Evolutionary conservation across 1,284 basidiomycete species (phyloP), one percentile per base, ranked within the genome.

Genomic region (Puccinia brachypodii): DNA sequence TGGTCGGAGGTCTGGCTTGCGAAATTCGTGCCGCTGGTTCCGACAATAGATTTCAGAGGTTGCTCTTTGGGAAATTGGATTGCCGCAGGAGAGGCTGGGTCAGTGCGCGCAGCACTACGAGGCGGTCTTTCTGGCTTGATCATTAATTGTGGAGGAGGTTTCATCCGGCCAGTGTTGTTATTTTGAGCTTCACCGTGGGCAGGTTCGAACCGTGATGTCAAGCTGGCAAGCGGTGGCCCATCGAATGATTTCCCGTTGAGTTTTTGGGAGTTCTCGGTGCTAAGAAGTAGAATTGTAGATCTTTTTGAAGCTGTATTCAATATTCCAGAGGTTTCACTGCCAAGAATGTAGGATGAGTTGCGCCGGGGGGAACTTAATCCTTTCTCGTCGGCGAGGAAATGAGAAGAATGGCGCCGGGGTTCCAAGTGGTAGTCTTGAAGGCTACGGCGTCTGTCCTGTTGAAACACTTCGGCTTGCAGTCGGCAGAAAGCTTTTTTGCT

Each of bases 401-500:
- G 47, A 2, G 68, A 44, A 8, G 68, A 44, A 47, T 71, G 44
- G 4, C 40, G 40, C 28, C 42, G 68, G 2, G 11, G 42, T 47
- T 50, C 68, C 28, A 56, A 11, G 19, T 25, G 31, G 56, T 73
- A 71, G 53, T 58, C 33, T 33, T 79, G 76, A n/a, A 71, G 50
- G 53, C 64, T 79, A 16, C 66, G 76, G n/a, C 76, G 66, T 33
- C 44, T 22, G 40, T 38, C 76, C 42, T 71, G 64, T 9, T 53
- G 50, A 36, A 50, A 47, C 25, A 58, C 28, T 36, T 79, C 76
- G n/a, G 68, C 42, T 71, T 79, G 64, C 19, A 79, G 36, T 38
- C 50, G 56, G 28, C 38, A n/a, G 33, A 79, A 53, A 11, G 47
- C 76, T n/a, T n/a, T 71, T 44, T 79, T 79, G n/a, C 66, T 79